Evolutionary conservation across 2,329 filamentous ascomycete species (phyloP).

Genomic region (Podosphaera fusca): DNA sequence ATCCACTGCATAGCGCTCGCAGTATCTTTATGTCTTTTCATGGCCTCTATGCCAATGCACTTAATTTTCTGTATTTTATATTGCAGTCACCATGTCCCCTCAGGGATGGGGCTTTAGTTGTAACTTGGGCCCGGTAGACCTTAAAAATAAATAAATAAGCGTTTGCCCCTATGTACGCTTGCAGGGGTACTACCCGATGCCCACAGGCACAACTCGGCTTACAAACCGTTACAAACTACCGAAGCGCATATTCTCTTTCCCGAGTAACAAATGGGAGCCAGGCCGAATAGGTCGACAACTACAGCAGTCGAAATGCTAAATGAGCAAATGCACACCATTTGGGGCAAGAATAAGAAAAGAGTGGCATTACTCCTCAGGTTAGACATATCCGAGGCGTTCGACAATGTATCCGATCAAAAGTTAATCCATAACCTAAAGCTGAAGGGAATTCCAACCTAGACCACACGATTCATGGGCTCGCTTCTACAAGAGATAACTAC

Average conservation of each 20-base stretch:
- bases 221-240: not conserved
- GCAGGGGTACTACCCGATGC: no score
- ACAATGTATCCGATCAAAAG: not conserved
- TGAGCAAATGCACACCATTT: not conserved
- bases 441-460: not conserved
- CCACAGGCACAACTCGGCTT: no score
- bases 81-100: no score
- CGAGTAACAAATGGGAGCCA: not conserved
- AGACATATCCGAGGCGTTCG: not conserved
- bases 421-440: not conserved
- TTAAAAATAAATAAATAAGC: no score
- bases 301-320: not conserved
- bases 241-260: not conserved
- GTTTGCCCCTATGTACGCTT: no score
- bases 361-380: not conserved
- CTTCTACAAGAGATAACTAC: not conserved
- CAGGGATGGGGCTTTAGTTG: no score
- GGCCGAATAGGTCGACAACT: not conserved
- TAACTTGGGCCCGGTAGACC: no score
- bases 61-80: no score
- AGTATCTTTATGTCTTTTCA: no score
- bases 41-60: no score
- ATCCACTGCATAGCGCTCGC: no score
- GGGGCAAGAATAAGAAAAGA: not conserved
- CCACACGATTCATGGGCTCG: not conserved